These are phyloP conservation scores for Boletus eberwhitei DNA, from an alignment of 768 basidiomycete genomes.

Conservation along the genomic window DNA sequence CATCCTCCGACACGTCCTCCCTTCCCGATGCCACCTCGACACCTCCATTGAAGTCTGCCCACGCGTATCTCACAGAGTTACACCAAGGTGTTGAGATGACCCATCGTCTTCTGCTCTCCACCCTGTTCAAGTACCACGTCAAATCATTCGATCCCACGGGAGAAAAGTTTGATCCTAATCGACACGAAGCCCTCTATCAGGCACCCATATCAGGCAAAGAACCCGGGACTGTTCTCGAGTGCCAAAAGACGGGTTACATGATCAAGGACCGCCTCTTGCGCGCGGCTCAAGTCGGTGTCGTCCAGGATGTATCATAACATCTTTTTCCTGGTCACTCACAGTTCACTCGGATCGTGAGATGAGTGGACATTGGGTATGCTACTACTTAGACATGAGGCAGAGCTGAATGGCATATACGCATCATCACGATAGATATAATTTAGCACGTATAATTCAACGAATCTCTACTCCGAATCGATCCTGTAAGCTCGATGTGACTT, in stretches of 20 bases:
- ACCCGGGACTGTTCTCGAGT: slow-evolving; percentile 87
- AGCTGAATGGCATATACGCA: slow-evolving; percentile 22
- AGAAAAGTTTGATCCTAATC: slow-evolving; percentile 92
- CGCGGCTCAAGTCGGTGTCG: slow-evolving; percentile 96
- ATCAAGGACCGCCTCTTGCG: slow-evolving; percentile 93
- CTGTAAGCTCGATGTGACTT: slow-evolving; percentile 52
- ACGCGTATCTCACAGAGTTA: slow-evolving; percentile 63
- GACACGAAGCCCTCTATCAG: slow-evolving; percentile 94
- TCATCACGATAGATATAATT: slow-evolving; percentile 34
- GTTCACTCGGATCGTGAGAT: not conserved
- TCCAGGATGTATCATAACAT: slow-evolving; percentile 55
- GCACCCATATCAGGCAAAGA: slow-evolving; percentile 87
- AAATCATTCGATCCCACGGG: slow-evolving; percentile 90
- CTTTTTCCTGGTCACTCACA: not conserved
- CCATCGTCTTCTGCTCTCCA: slow-evolving; percentile 83
- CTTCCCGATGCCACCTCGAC: slow-evolving; percentile 31
- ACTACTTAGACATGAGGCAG: slow-evolving; percentile 29
- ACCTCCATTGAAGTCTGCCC: slow-evolving; percentile 47
- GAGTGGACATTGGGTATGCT: slow-evolving; percentile 14
- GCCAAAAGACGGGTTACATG: slow-evolving; percentile 87
- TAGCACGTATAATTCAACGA: slow-evolving; percentile 58
- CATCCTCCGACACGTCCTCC: slow-evolving; percentile 24
- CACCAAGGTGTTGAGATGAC: slow-evolving; percentile 90
- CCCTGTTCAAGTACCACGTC: slow-evolving; percentile 88
- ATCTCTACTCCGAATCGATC: slow-evolving; percentile 80